Conservation (phyloP, 2,329 filamentous ascomycete genomes). For the Cladosporium colombiae region DNA sequence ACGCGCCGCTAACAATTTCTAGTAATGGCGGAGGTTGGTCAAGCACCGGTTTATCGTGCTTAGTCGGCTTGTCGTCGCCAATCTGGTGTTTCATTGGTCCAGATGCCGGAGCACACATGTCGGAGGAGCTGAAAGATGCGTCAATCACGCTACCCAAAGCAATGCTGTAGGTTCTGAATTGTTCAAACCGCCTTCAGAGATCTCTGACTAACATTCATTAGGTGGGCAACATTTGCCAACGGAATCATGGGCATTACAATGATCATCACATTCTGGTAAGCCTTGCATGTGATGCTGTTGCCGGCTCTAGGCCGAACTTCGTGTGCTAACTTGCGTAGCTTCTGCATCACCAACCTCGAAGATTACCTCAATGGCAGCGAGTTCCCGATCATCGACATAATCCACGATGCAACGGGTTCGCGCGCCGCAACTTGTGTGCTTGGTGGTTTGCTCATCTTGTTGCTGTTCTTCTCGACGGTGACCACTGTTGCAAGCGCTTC, state of each 20-base stretch:
- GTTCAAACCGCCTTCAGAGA: not conserved
- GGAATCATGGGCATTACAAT: conserved; percentile 38
- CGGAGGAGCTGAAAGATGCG: conserved; percentile 41
- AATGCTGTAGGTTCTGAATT: conserved; percentile 36
- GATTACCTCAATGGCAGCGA: conserved; percentile 2
- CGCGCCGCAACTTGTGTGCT: conserved; percentile 35
- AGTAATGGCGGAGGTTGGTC: conserved; percentile 43
- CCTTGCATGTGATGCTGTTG: not conserved
- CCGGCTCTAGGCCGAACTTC: too few species aligned
- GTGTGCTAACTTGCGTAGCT: conserved; percentile 4
- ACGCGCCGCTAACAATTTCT: not conserved
- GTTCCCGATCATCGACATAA: conserved; percentile 23
- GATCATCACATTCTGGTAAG: conserved; percentile 41
- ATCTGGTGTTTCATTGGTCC: conserved; percentile 40
- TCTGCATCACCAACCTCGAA: conserved; percentile 15
- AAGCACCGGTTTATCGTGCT: conserved; percentile 42
- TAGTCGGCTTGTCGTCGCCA: conserved; percentile 46
- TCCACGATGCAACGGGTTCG: conserved; percentile 34
- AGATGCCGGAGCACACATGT: conserved; percentile 44
- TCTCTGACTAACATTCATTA: not conserved
- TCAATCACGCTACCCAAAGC: conserved; percentile 45
- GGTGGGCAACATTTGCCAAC: conserved; percentile 42
- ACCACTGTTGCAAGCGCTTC: conserved; percentile 39
- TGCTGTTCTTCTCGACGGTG: conserved; percentile 39
- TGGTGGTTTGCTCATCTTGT: conserved; percentile 34